A percentile compares a stretch with the other conserved stretches of the same genome.
These are phyloP conservation scores for Fusarium acutatum DNA, from an alignment of 2,329 filamentous ascomycete species.

Conservation along the genomic window DNA sequence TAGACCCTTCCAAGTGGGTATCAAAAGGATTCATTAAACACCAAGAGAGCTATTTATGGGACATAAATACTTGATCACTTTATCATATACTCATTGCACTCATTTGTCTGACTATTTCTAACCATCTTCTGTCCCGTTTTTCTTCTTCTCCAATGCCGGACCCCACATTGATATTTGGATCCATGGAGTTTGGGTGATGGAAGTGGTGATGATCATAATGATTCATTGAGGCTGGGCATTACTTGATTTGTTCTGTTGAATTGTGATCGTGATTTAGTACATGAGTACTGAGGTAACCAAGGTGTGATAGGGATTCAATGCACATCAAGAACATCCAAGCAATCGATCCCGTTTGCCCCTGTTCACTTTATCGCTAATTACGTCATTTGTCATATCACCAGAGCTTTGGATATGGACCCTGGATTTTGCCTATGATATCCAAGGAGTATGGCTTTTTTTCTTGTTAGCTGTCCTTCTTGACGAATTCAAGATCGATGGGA, in stretches of 20 bases:
- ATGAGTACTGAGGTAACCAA: no score
- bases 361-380: not conserved
- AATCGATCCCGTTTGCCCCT: not conserved
- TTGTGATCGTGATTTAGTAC: no score
- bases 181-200: not conserved
- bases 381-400: constrained; percentile 8
- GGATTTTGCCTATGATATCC: not conserved
- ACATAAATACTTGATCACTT: not conserved
- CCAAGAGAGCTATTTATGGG: not conserved
- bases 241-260: no score
- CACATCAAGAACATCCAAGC: not conserved
- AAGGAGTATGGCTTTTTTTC: not conserved
- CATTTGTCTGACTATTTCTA: not conserved
- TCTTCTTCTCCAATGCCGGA: not conserved
- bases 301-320: no score
- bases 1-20: not conserved
- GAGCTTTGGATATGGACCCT: not conserved
- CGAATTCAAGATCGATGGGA: not conserved
- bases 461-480: not conserved
- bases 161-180: not conserved
- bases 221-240: no score
- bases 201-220: not conserved
- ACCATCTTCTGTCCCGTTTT: not conserved
- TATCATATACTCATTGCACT: not conserved
- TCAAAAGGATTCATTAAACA: not conserved